Percentiles rank a stretch among this genome's conserved stretches.
Evolutionary conservation across 2,329 filamentous ascomycete genomes (phyloP).

Genomic region (Diaporthe sp.): DNA sequence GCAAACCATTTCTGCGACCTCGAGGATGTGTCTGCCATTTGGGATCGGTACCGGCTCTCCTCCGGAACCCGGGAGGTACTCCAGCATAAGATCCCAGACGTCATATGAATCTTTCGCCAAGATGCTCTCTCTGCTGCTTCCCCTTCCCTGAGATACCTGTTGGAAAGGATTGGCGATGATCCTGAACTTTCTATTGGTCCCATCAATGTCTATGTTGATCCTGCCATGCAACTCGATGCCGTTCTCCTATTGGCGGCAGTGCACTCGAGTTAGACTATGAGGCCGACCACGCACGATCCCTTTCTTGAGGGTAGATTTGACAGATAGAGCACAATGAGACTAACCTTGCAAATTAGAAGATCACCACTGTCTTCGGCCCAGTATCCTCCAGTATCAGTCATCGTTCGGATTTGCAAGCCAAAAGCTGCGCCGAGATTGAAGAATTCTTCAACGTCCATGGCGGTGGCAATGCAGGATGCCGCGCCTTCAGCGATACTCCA

Average conservation of each 20-base stretch:
- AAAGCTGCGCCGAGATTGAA: slow-evolving; percentile 10
- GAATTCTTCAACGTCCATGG: slow-evolving; percentile 18
- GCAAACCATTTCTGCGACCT: slow-evolving; percentile 7
- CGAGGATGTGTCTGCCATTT: background rate
- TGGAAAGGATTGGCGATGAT: slow-evolving; percentile 8
- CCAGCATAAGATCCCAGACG: background rate
- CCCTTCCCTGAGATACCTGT: background rate
- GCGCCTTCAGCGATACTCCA: slow-evolving; percentile 9
- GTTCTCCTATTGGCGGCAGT: background rate
- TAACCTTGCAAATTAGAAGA: background rate
- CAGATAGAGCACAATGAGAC: background rate
- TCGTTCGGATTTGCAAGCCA: background rate
- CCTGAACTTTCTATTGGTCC: background rate
- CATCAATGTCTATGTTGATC: background rate
- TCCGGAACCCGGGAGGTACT: background rate
- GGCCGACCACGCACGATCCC: background rate
- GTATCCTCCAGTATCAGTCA: background rate
- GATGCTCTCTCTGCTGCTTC: background rate
- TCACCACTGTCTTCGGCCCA: background rate
- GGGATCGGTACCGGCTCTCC: background rate
- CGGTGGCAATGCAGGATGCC: background rate
- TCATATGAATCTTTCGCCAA: background rate
- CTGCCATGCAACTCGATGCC: background rate
- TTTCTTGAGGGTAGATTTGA: background rate
- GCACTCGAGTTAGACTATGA: background rate